These are phyloP conservation scores for Lentithecium fluviatile DNA, from an alignment of 495 filamentous ascomycete species.

Conservation along the genomic window DNA sequence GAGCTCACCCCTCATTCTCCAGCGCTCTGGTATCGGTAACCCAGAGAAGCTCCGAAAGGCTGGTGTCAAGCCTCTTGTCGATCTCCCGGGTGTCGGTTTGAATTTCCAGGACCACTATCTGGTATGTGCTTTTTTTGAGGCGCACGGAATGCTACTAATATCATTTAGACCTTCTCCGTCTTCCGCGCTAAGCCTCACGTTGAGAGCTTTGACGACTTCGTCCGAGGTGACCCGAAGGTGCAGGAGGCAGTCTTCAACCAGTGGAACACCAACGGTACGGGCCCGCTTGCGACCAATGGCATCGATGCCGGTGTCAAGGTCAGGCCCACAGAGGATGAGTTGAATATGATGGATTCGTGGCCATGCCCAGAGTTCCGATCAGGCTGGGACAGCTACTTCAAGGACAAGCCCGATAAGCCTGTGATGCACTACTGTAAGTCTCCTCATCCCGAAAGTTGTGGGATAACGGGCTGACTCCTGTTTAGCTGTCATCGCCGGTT, in stretches of 20 bases:
- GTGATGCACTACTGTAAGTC: constrained; percentile 65
- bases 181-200: constrained; percentile 74
- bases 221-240: constrained; percentile 68
- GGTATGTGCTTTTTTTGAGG: neutral
- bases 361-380: constrained; percentile 60
- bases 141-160: neutral
- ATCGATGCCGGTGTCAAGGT: constrained; percentile 84
- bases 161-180: constrained; percentile 59
- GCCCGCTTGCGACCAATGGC: constrained; percentile 77
- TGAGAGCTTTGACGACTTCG: constrained; percentile 79
- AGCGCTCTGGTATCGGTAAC: constrained; percentile 70
- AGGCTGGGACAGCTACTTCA: constrained; percentile 81
- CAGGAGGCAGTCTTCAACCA: constrained; percentile 55
- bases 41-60: constrained; percentile 69
- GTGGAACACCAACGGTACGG: constrained; percentile 77
- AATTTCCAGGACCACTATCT: constrained; percentile 89
- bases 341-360: constrained; percentile 58
- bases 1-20: constrained; percentile 74
- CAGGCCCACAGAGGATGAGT: constrained; percentile 67
- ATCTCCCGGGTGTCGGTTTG: constrained; percentile 77
- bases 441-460: neutral
- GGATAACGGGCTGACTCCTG: neutral
- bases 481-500: constrained; percentile 41
- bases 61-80: constrained; percentile 67
- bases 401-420: constrained; percentile 81